Evolutionary conservation across 1,284 basidiomycete species (phyloP).

Genomic region (Singerocomus rubriflavus): DNA sequence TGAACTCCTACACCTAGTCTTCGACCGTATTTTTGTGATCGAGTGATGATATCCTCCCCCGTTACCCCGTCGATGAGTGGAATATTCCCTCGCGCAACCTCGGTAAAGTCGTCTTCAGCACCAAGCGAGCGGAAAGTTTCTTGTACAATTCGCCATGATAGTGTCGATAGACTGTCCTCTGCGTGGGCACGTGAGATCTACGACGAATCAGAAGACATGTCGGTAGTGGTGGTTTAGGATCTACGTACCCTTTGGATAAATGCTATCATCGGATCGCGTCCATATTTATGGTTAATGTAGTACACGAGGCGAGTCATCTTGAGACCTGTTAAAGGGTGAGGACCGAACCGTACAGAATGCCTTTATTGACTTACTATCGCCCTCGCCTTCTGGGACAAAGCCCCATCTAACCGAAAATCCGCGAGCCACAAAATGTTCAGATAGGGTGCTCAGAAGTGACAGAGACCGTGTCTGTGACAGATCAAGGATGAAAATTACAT

Average conservation of each 20-base stretch:
- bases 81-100: conserved; percentile 38
- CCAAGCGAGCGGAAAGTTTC: conserved; percentile 41
- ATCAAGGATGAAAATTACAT: conserved; percentile 78
- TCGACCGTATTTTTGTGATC: conserved; percentile 47
- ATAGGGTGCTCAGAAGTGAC: conserved; percentile 58
- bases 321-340: conserved; percentile 41
- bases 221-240: background rate
- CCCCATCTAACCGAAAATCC: conserved; percentile 80
- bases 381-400: conserved; percentile 69
- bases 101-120: conserved; percentile 36
- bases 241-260: conserved; percentile 56
- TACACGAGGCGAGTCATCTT: conserved; percentile 75
- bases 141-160: conserved; percentile 48
- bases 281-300: conserved; percentile 63
- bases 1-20: conserved; percentile 44
- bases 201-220: background rate
- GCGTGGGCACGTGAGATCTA: conserved; percentile 39
- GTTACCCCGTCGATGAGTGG: conserved; percentile 19
- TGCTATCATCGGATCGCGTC: conserved; percentile 56
- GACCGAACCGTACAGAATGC: background rate
- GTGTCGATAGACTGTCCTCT: conserved; percentile 32
- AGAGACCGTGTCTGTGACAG: conserved; percentile 62
- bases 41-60: conserved; percentile 36
- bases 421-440: conserved; percentile 69
- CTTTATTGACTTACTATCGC: conserved; percentile 44